phyloP scores from a whole-genome alignment of 163 green algal genomes.

The Scenedesmus sp. region DNA sequence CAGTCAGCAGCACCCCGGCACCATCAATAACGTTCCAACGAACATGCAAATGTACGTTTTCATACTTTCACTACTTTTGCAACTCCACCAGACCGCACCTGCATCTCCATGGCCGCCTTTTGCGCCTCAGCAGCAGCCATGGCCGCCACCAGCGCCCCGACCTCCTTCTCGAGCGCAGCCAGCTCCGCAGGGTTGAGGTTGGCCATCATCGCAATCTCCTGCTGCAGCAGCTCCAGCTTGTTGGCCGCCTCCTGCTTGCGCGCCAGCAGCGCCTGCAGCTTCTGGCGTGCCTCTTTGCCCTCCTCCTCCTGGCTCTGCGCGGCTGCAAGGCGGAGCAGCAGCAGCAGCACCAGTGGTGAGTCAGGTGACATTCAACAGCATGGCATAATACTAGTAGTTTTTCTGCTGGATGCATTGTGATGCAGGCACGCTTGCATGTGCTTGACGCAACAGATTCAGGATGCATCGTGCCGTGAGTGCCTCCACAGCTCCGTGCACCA shows the following conservation, averaged over 20 bases:
- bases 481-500: neutral
- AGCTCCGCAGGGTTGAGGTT: constrained; percentile 49
- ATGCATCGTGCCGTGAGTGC: neutral
- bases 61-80: too few relatives aligned
- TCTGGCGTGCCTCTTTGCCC: neutral
- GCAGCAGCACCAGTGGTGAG: neutral
- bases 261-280: constrained; percentile 47
- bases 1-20: too few relatives aligned
- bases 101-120: constrained; percentile 52
- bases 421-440: neutral
- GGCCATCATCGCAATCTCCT: constrained; percentile 52
- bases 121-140: constrained; percentile 48
- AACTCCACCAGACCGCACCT: constrained; percentile 18
- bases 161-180: constrained; percentile 47
- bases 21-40: too few relatives aligned
- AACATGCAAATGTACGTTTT: too few relatives aligned
- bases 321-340: constrained; percentile 28
- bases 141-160: constrained; percentile 37
- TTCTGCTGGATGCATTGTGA: neutral
- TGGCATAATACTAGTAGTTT: neutral
- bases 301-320: constrained; percentile 42
- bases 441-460: neutral
- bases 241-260: constrained; percentile 45
- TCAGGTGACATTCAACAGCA: neutral
- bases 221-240: constrained; percentile 51